phyloP scores from a whole-genome alignment of 768 basidiomycete genomes.

The Suillus paluster region DNA sequence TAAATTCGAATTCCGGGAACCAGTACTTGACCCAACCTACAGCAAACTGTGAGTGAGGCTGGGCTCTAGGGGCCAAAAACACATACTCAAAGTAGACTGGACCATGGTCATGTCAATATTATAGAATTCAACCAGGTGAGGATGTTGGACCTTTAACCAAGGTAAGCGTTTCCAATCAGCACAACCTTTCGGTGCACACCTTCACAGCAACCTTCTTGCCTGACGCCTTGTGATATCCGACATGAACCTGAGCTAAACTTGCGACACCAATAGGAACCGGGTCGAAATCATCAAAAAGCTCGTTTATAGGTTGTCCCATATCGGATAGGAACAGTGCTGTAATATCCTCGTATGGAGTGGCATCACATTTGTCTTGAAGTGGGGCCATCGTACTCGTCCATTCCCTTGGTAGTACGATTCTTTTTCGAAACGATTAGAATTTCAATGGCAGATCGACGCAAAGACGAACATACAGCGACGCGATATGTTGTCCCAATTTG shows the following conservation, averaged over 20 bases:
- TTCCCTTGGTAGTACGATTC: conserved; percentile 61
- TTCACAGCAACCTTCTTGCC: conserved; percentile 87
- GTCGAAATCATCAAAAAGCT: conserved; percentile 86
- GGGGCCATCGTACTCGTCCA: conserved; percentile 64
- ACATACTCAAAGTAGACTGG: conserved; percentile 67
- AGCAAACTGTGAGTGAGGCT: conserved; percentile 12
- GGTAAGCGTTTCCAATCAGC: conserved; percentile 10
- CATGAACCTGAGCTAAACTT: conserved; percentile 94
- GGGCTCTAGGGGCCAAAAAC: background rate
- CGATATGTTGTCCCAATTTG: conserved; percentile 89
- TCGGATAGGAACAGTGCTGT: conserved; percentile 79
- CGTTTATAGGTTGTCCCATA: conserved; percentile 70
- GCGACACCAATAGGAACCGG: conserved; percentile 92
- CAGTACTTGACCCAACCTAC: conserved; percentile 85
- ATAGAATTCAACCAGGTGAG: conserved; percentile 90
- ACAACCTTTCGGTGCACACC: conserved; percentile 40
- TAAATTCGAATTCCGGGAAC: conserved; percentile 96
- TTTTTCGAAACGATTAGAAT: conserved; percentile 25
- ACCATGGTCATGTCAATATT: conserved; percentile 90
- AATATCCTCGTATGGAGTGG: conserved; percentile 80
- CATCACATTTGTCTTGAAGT: conserved; percentile 92
- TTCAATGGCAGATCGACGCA: conserved; percentile 23
- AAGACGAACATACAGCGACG: conserved; percentile 53
- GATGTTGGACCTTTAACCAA: conserved; percentile 76
- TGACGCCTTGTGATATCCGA: conserved; percentile 70